Conservation (phyloP, 2,329 filamentous ascomycete genomes). For the Ceratocystis smalleyi region DNA sequence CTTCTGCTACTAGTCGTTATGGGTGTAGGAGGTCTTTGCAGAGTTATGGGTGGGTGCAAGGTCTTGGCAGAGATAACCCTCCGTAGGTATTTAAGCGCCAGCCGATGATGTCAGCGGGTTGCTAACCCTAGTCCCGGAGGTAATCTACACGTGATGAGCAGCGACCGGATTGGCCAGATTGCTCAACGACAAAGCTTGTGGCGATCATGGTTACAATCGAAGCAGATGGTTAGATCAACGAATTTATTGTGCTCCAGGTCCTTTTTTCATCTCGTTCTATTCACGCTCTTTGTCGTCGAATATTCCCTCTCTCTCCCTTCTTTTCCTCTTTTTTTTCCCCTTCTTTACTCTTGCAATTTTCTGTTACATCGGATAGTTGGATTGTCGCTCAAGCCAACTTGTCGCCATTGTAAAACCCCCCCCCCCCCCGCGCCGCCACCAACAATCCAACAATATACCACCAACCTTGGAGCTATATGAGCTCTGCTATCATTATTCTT, state of each 20-base stretch:
- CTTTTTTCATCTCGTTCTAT: constrained; percentile 1
- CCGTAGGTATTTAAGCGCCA: background rate
- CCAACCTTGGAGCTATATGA: background rate
- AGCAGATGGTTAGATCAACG: background rate
- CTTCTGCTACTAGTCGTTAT: background rate
- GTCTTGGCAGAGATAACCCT: background rate
- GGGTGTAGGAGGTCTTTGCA: background rate
- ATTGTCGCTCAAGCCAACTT: background rate
- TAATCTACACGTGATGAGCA: background rate
- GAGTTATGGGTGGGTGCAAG: background rate
- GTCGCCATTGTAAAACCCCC: background rate
- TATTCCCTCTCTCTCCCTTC: constrained; percentile 2
- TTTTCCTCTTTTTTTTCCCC: background rate
- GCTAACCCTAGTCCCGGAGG: background rate
- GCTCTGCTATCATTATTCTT: background rate
- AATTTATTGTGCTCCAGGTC: background rate
- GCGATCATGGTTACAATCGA: constrained; percentile 1
- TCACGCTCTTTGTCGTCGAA: background rate
- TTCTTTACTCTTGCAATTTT: background rate
- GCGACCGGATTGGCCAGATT: background rate
- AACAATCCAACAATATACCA: background rate
- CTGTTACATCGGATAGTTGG: background rate
- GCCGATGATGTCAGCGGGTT: background rate
- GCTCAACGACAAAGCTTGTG: background rate
- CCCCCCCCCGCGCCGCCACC: no score